phyloP scores from a whole-genome alignment of 2,329 filamentous ascomycete species.

The Colletotrichum euphorbiae region DNA sequence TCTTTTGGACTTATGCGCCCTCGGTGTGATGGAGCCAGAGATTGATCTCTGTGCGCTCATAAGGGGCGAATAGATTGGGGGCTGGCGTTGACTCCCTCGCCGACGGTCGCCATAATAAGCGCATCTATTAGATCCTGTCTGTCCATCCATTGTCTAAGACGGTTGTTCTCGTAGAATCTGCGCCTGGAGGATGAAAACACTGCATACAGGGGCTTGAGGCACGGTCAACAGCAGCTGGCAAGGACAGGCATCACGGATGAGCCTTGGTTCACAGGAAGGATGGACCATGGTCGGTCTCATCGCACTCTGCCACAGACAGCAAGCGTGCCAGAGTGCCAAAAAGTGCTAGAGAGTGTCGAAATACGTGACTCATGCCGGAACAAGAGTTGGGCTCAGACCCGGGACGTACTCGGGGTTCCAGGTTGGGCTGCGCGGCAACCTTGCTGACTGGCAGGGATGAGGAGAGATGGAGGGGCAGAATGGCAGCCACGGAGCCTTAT shows the following conservation, averaged over 20 bases:
- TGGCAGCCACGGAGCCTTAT: slow-evolving; percentile 30
- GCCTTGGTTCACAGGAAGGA: slow-evolving; percentile 26
- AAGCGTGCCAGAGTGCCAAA: slow-evolving; percentile 1
- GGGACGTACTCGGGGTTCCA: slow-evolving; percentile 26
- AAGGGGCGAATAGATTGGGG: slow-evolving; percentile 1
- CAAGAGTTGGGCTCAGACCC: slow-evolving; percentile 36
- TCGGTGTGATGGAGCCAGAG: slow-evolving; percentile 3
- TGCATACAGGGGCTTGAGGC: not conserved
- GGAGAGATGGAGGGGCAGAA: slow-evolving; percentile 38
- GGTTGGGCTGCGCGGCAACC: slow-evolving; percentile 38
- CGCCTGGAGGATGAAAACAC: not conserved
- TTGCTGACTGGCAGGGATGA: slow-evolving; percentile 33
- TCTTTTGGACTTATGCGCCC: slow-evolving; percentile 31
- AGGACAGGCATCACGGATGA: slow-evolving; percentile 31
- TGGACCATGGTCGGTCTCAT: slow-evolving; percentile 25
- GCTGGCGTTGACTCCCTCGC: not conserved
- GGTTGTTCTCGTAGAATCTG: not conserved
- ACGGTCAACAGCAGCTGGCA: not conserved
- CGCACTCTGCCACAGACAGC: slow-evolving; percentile 18
- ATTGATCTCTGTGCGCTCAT: slow-evolving; percentile 6
- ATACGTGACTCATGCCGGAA: slow-evolving; percentile 39
- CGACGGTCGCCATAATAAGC: slow-evolving; percentile 11
- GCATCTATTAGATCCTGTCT: not conserved
- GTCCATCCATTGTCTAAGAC: not conserved
- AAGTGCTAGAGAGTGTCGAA: slow-evolving; percentile 1